phyloP scores from a whole-genome alignment of 352 stramenopile genomes.

The Pythium volutum region DNA sequence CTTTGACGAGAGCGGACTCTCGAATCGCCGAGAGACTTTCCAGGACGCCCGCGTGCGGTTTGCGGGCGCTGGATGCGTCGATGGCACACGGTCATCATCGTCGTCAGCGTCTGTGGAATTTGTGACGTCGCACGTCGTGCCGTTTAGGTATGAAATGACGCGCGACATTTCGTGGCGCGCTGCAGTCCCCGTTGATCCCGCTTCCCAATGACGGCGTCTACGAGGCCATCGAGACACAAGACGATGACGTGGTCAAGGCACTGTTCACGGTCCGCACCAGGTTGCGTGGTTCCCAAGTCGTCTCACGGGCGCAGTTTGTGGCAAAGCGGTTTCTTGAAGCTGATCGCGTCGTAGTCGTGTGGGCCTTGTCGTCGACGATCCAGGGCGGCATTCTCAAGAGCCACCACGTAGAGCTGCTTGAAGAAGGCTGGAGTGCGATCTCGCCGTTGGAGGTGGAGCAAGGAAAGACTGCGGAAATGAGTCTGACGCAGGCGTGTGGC shows the following conservation, averaged over 20 bases:
- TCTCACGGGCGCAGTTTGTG: not conserved
- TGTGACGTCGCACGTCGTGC: slow-evolving; percentile 1
- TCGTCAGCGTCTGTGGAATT: slow-evolving; percentile 9
- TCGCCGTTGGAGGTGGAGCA: not conserved
- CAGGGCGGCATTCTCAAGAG: not conserved
- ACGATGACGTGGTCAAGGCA: slow-evolving; percentile 2
- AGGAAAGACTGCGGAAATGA: not conserved
- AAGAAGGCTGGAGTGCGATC: slow-evolving; percentile 10
- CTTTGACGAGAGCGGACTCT: not conserved
- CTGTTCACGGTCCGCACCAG: slow-evolving; percentile 1
- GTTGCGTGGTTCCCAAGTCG: not conserved
- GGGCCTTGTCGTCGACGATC: slow-evolving; percentile 3
- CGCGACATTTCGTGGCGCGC: slow-evolving; percentile 9
- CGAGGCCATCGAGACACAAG: slow-evolving; percentile 1
- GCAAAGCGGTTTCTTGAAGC: slow-evolving; percentile 2
- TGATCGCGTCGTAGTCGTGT: slow-evolving; percentile 1
- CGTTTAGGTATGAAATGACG: not conserved
- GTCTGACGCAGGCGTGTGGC: not conserved
- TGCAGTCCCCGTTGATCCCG: not conserved
- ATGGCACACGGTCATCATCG: too few relatives aligned
- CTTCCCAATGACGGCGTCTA: slow-evolving; percentile 10
- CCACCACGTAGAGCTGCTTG: not conserved
- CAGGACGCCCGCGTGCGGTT: not conserved
- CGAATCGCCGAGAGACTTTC: too few relatives aligned
- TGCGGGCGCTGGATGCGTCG: too few relatives aligned